These are phyloP conservation scores for Aspergillus olivimuriae DNA, from an alignment of 495 filamentous ascomycete genomes.

Conservation along the genomic window DNA sequence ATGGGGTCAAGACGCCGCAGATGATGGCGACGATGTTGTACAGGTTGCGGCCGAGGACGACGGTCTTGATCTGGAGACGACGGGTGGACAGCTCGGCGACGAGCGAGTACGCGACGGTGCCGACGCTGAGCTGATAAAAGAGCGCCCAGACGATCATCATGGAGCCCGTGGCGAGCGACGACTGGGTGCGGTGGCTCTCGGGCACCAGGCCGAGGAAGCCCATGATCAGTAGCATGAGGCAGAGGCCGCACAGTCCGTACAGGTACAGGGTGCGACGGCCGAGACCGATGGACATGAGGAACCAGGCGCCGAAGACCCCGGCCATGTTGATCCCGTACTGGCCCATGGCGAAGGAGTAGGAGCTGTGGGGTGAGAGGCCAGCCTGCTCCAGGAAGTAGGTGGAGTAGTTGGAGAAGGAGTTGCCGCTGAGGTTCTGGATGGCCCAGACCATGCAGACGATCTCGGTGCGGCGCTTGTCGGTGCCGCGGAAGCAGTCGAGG, in stretches of 20 bases:
- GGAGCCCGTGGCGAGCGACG: constrained; percentile 59
- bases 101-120: constrained; percentile 72
- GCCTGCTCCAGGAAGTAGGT: constrained; percentile 75
- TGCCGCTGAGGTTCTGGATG: constrained; percentile 74
- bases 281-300: constrained; percentile 59
- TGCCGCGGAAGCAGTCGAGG: constrained; percentile 68
- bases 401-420: constrained; percentile 74
- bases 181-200: constrained; percentile 42
- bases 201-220: constrained; percentile 67
- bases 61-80: constrained; percentile 71
- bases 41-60: constrained; percentile 61
- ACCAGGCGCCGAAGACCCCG: constrained; percentile 69
- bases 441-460: constrained; percentile 78
- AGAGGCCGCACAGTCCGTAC: constrained; percentile 59
- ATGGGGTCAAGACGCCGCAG: constrained; percentile 63
- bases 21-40: constrained; percentile 70
- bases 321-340: constrained; percentile 72
- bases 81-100: constrained; percentile 69
- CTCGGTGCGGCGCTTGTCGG: constrained; percentile 68
- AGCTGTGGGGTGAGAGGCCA: constrained; percentile 49
- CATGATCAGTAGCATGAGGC: constrained; percentile 60
- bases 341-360: constrained; percentile 66
- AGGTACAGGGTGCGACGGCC: constrained; percentile 69
- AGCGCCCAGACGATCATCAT: constrained; percentile 70
- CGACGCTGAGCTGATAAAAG: constrained; percentile 70